A percentile compares a stretch with the other conserved stretches of the same genome.
phyloP scores from a whole-genome alignment of 2,329 filamentous ascomycete genomes.

The Grosmannia huntii region DNA sequence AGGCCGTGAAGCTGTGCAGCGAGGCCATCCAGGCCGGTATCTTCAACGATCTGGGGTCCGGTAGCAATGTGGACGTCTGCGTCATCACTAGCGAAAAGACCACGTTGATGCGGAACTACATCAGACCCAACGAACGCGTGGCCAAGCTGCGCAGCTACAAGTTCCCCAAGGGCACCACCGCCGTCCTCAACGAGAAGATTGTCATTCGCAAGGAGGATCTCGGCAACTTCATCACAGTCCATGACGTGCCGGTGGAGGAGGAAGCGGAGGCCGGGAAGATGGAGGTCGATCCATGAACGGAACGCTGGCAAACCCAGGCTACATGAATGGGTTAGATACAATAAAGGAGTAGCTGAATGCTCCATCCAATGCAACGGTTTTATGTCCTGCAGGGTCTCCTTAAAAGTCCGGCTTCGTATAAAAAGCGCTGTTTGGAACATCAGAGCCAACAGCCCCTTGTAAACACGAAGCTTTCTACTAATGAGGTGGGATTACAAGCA shows the following conservation, averaged over 20 bases:
- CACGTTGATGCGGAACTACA: conserved; percentile 81
- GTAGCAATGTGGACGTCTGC: conserved; percentile 93
- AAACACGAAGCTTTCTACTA: too few relatives aligned
- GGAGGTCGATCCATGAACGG: conserved; percentile 50
- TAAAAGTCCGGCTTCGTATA: neutral
- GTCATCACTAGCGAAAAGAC: conserved; percentile 95
- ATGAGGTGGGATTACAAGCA: too few relatives aligned
- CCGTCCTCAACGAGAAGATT: conserved; percentile 88
- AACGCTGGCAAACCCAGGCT: neutral
- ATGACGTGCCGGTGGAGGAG: conserved; percentile 54
- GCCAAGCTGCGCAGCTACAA: conserved; percentile 89
- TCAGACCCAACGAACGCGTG: conserved; percentile 82
- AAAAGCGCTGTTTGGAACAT: neutral
- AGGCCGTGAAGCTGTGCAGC: conserved; percentile 68
- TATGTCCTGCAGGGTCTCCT: neutral
- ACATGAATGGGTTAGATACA: neutral
- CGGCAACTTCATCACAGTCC: conserved; percentile 83
- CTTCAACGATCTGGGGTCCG: conserved; percentile 95
- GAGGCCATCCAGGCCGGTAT: conserved; percentile 93
- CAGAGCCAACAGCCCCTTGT: too few relatives aligned
- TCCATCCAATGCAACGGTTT: neutral
- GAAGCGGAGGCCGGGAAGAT: conserved; percentile 48
- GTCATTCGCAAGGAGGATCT: conserved; percentile 81
- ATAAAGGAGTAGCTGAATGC: neutral
- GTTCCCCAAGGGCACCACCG: conserved; percentile 86